Percentiles rank a stretch among this genome's conserved stretches.
Conservation (phyloP, 345 rosid genomes). For the Rhodamnia rubescens region DNA sequence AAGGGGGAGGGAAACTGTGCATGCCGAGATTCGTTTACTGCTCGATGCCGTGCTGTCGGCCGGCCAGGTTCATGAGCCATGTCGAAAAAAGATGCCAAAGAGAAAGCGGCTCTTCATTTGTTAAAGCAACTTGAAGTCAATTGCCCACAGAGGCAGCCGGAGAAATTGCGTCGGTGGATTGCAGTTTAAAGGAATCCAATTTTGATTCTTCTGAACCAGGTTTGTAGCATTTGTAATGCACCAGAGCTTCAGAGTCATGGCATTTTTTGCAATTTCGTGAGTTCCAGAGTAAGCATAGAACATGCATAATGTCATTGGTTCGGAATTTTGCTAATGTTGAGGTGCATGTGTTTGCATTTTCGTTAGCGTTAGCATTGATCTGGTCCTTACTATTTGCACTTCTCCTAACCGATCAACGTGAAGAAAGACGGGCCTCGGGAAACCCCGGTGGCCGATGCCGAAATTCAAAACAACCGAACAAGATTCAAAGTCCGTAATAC, state of each 20-base stretch:
- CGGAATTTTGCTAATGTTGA: neutral
- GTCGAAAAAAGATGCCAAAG: no score
- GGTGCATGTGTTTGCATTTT: no score
- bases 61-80: no score
- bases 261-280: neutral
- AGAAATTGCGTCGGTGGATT: no score
- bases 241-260: neutral
- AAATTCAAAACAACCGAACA: conserved; percentile 33
- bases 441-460: conserved; percentile 68
- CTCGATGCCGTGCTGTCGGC: no score
- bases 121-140: no score
- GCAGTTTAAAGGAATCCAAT: neutral
- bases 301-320: neutral
- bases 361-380: no score
- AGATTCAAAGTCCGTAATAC: conserved; percentile 29
- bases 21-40: conserved; percentile 49
- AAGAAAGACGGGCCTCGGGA: conserved; percentile 84
- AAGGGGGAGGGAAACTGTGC: conserved; percentile 39
- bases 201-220: conserved; percentile 17
- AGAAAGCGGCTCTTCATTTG: no score
- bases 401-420: conserved; percentile 34
- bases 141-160: no score
- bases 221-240: conserved; percentile 2
- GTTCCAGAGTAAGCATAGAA: neutral
- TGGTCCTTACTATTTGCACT: conserved; percentile 21